Evolutionary conservation across 1,284 basidiomycete genomes (phyloP), one percentile per base, ranked within the genome.

Genomic region (Irpex rosettiformis): DNA sequence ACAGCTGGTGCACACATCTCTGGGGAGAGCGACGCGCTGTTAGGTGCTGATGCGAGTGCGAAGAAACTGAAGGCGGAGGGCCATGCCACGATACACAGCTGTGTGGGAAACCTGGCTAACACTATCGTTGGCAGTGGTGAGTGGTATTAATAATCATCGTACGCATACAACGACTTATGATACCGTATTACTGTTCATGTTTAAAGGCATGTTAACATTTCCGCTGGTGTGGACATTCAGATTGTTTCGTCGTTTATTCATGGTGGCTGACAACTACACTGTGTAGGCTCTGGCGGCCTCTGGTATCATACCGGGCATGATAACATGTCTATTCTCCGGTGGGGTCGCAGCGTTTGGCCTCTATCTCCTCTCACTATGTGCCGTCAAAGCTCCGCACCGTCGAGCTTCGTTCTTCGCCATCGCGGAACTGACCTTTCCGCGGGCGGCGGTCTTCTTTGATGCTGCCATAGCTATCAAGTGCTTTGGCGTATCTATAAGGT

Each of bases 401-500:
- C 85, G 83, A 37, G 81, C 94, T 8, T 95, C 93, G 25, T 98
- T 97, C 75, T 95, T 94, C 65, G 87, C 91, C 33, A 80, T 98
- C 18, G 84, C 93, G 0, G 80, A 89, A 65, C 76, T 97, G 62
- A 95, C 95, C 0, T 96, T 94, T 68, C 93, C 93, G 18, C 81
- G 78, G 37, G 90, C 89, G 0, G 89, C 91, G 0, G 79, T 93
- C 56, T 91, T 93, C 71, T 94, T 96, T 66, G 93, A 99, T 73
- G 83, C 88, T 2, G 96, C 96, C 5, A 98, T 99, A 66, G 96
- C 95, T 2, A 89, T 91, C 72, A 98, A 98, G 72, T 98, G 94
- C 72, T 96, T 96, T 70, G 97, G 97, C 29, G 97, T 99, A 6
- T 95, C 93, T 37, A 91, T 97, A 65, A 96, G 94, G 79, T 93